phyloP scores from a whole-genome alignment of 305 asterid genomes.

The Ruellia speciosa region DNA sequence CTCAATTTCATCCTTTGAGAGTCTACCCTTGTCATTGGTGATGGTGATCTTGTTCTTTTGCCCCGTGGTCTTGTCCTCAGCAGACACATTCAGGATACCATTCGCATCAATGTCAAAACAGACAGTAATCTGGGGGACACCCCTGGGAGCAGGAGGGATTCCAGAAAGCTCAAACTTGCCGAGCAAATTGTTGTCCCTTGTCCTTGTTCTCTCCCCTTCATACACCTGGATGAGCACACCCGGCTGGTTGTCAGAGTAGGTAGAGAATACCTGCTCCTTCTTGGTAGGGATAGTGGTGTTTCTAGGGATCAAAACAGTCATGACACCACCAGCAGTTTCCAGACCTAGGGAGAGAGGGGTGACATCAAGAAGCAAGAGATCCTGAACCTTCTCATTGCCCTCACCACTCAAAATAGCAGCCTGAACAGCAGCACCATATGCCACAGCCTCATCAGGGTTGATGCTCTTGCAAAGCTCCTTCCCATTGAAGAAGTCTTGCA shows the following conservation, averaged over 20 bases:
- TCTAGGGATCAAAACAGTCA: conserved; percentile 62
- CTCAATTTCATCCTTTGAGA: conserved; percentile 72
- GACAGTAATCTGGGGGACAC: conserved; percentile 73
- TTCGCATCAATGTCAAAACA: conserved; percentile 81
- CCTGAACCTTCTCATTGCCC: conserved; percentile 80
- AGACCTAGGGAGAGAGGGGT: conserved; percentile 79
- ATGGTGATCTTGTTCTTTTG: conserved; percentile 88
- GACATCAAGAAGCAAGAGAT: conserved; percentile 65
- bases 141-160: conserved; percentile 80
- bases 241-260: conserved; percentile 70
- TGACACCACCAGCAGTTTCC: conserved; percentile 80
- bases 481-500: conserved; percentile 77
- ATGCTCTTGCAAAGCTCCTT: conserved; percentile 81
- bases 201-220: conserved; percentile 75
- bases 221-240: conserved; percentile 71
- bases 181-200: conserved; percentile 63
- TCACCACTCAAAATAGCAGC: conserved; percentile 79
- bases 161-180: conserved; percentile 92
- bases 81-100: conserved; percentile 76
- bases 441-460: conserved; percentile 84
- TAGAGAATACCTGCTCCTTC: conserved; percentile 75
- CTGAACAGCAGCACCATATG: conserved; percentile 88
- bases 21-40: conserved; percentile 76
- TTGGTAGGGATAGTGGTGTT: conserved; percentile 77
- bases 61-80: conserved; percentile 79